Conservation (phyloP, 257 asterid species). For the Craterostigma plantagineum region DNA sequence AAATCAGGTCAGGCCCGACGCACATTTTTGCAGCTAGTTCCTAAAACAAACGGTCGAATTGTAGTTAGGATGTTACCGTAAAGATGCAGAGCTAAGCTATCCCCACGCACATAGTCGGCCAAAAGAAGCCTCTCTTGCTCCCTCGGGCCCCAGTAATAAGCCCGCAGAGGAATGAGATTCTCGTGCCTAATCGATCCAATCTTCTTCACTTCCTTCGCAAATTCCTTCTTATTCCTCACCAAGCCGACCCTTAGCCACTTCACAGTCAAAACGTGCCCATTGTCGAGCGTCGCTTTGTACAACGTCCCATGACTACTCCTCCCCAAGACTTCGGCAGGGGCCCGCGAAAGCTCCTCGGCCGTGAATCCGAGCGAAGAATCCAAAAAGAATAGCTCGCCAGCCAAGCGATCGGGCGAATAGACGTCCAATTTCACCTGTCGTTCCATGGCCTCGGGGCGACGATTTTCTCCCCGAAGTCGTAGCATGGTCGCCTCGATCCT, state of each 20-base stretch:
- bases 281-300: conserved; percentile 53
- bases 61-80: conserved; percentile 29
- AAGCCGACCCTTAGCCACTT: conserved; percentile 73
- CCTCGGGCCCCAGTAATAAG: conserved; percentile 72
- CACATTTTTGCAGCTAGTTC: too few species aligned
- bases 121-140: conserved; percentile 64
- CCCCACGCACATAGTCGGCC: conserved; percentile 53
- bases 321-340: conserved; percentile 83
- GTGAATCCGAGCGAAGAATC: conserved; percentile 40
- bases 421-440: conserved; percentile 50
- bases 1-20: too few species aligned
- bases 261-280: conserved; percentile 46
- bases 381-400: conserved; percentile 52
- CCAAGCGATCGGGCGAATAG: conserved; percentile 62
- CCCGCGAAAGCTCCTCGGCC: conserved; percentile 61
- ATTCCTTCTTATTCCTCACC: conserved; percentile 58
- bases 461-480: conserved; percentile 39
- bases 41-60: too few species aligned
- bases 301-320: conserved; percentile 76
- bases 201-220: conserved; percentile 58
- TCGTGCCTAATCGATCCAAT: conserved; percentile 46
- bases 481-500: conserved; percentile 18
- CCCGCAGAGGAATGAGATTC: conserved; percentile 37
- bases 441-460: conserved; percentile 44
- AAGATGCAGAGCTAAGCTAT: conserved; percentile 67